phyloP scores from a whole-genome alignment of 2,329 filamentous ascomycete genomes.

The Penicillium sp. region DNA sequence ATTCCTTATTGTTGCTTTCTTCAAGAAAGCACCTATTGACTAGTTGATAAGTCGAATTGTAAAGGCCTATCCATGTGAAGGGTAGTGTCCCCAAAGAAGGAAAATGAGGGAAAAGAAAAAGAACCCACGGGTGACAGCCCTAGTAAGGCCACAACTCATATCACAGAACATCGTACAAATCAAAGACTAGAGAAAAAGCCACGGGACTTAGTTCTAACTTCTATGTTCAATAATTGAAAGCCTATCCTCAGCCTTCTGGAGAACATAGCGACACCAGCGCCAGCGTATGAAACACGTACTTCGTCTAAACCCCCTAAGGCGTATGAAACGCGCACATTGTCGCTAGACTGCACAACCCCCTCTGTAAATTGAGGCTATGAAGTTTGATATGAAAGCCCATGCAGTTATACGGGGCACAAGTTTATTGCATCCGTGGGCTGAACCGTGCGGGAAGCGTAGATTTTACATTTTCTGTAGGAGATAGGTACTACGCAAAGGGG shows the following conservation, averaged over 20 bases:
- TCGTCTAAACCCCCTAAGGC: not conserved
- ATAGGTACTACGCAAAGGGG: no score
- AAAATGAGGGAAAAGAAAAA: not conserved
- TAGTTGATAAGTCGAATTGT: not conserved
- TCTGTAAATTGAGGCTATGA: no score
- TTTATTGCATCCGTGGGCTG: no score
- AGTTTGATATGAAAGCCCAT: no score
- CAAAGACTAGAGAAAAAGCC: not conserved
- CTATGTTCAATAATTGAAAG: not conserved
- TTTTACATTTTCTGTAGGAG: no score
- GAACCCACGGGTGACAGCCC: not conserved
- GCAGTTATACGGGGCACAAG: no score
- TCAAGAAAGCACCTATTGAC: not conserved
- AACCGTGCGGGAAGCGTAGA: no score
- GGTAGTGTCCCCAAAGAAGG: not conserved
- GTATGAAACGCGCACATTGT: not conserved
- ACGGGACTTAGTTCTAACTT: not conserved
- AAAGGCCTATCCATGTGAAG: not conserved
- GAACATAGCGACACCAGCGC: not conserved
- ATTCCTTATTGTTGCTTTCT: not conserved
- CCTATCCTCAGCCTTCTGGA: not conserved
- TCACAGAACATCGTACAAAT: not conserved
- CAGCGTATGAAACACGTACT: not conserved
- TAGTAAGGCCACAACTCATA: not conserved
- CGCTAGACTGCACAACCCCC: not conserved